These are phyloP conservation scores for Cocos nucifera DNA, from an alignment of 176 grass and related monocot species.

Conservation along the genomic window DNA sequence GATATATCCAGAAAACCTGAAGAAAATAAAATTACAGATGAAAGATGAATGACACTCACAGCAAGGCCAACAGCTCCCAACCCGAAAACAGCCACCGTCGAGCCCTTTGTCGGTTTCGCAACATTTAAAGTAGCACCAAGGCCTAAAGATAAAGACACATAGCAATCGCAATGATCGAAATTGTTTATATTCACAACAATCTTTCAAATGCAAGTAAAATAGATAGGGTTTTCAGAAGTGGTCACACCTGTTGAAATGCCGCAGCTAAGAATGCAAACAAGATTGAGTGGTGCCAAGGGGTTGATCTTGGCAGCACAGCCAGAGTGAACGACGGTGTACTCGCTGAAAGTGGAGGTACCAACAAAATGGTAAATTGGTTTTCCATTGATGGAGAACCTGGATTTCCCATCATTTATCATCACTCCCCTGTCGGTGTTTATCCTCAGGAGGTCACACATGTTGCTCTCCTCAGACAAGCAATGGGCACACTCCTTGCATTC, in stretches of 20 bases:
- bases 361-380: constrained; percentile 5
- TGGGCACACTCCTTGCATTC: constrained; percentile 10
- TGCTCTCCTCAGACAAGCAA: constrained; percentile 5
- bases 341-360: constrained; percentile 9
- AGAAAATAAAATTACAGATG: too few species aligned
- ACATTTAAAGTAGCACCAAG: constrained; percentile 7
- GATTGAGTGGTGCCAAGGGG: background rate
- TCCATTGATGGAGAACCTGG: constrained; percentile 4
- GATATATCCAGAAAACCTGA: too few species aligned
- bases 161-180: too few species aligned
- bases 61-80: constrained; percentile 7
- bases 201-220: too few species aligned
- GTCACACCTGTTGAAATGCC: background rate
- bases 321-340: background rate
- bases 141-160: background rate
- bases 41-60: background rate
- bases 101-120: constrained; percentile 5
- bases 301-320: constrained; percentile 10
- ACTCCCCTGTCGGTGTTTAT: constrained; percentile 9
- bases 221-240: background rate
- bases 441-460: constrained; percentile 8
- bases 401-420: constrained; percentile 1
- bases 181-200: too few species aligned
- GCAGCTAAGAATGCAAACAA: constrained; percentile 1
- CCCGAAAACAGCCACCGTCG: constrained; percentile 1